Base-by-base conservation (phyloP, 177 flowering plant genomes). In the Vitis hybrid region DNA sequence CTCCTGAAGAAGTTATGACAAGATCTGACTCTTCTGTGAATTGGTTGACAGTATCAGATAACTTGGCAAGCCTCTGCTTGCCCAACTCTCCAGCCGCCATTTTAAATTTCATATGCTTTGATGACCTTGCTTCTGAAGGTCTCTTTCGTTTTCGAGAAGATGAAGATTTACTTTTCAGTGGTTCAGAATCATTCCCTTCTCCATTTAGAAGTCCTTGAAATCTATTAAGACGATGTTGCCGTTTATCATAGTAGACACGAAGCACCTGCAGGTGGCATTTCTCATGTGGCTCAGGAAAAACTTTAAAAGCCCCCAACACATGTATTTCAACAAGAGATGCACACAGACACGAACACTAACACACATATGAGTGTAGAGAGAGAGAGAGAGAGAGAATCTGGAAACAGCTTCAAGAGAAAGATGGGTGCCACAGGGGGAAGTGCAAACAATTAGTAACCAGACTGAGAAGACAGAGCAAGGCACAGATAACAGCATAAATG, bases 251-350 rank as follows among this genome's bases (percentile, higher is more conserved):
- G 73, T 83, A 88, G 46, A 85, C 83, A 71, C 90, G 91, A 74
- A 91, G 97, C 62, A 94, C 99, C 98, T 94, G 85, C 75, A 87
- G 58, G 18, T 8, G 27, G 15, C n/a, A 71, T 60, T 54, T 21
- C 5, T 30, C 32, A 30, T 30, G 35, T 32, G 49, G n/a, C 30
- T 46, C 24, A 56, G 13, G 30, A 52, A 65, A 30, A 11, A 30
- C 32, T 48, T 57, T 11, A 18, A 40, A 63, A 5, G 12, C 2
- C 12, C n/a, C 16, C 6, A 16, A 62, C 24, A 13, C 21, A 4
- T 12, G 19, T 40, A 52, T 5, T 15, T 14, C 52, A 4, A 55
- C 52, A 21, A 16, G 12, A 46, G 13, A 46, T 16, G 51, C 13
- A 18, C 16, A 63, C 14, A 6, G 40, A 32, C 16, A 63, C 2